Percentiles rank a stretch among this genome's conserved stretches.
Evolutionary conservation across 2,329 filamentous ascomycete genomes (phyloP).

Genomic region (Botrytis fabae): DNA sequence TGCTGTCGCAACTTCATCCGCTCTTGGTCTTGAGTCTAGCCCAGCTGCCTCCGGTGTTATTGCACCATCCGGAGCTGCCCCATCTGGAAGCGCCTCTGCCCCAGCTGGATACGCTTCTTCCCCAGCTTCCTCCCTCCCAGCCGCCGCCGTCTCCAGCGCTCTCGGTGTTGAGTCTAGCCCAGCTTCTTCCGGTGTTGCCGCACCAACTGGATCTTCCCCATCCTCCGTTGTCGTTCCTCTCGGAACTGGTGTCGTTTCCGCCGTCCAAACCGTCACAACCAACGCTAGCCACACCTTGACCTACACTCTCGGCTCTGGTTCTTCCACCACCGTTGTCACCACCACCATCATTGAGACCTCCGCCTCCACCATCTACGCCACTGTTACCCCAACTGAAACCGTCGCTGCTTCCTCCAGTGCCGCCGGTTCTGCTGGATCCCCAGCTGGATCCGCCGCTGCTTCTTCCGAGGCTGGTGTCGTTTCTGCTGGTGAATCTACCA

Average conservation of each 20-base stretch:
- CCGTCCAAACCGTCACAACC: not conserved
- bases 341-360: slow-evolving; percentile 46
- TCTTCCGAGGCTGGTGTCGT: not conserved
- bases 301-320: slow-evolving; percentile 45
- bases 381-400: slow-evolving; percentile 22
- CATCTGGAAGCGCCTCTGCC: not conserved
- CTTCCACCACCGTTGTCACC: slow-evolving; percentile 48
- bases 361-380: slow-evolving; percentile 37
- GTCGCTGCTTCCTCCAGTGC: not conserved
- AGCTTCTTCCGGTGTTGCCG: not conserved
- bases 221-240: slow-evolving; percentile 21
- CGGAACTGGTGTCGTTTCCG: slow-evolving; percentile 25
- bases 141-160: not conserved
- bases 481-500: slow-evolving; percentile 7
- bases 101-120: not conserved
- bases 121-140: not conserved
- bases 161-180: not conserved
- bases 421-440: not conserved
- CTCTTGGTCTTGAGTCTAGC: not conserved
- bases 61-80: too few species aligned
- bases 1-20: not conserved
- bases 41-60: not conserved
- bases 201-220: not conserved
- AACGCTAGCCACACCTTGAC: slow-evolving; percentile 38
- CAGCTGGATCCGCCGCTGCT: slow-evolving; percentile 4